phyloP scores from a whole-genome alignment of 2,329 filamentous ascomycete species.

The Fusarium verticillioides region DNA sequence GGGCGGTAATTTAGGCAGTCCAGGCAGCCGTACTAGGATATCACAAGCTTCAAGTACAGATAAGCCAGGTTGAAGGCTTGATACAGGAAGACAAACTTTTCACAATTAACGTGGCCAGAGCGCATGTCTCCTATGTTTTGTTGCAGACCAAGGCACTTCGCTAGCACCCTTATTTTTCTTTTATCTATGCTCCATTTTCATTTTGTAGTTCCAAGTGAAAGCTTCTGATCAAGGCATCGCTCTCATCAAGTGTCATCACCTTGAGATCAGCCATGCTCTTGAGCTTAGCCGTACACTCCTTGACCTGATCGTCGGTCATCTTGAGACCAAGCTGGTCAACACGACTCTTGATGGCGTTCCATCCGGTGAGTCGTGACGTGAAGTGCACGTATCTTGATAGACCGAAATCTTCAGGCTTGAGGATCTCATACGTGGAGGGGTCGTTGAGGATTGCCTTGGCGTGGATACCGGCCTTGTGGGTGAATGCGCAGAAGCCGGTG shows the following conservation, averaged over 20 bases:
- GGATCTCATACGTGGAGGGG: background rate
- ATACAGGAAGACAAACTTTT: background rate
- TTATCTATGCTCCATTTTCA: background rate
- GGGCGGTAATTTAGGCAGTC: background rate
- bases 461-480: background rate
- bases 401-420: background rate
- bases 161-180: background rate
- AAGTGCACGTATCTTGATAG: background rate
- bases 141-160: fast-evolving
- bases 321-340: background rate
- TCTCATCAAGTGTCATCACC: background rate
- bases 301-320: background rate
- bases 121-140: fast-evolving
- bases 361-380: background rate
- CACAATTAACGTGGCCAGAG: background rate
- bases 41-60: background rate
- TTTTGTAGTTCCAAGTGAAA: background rate
- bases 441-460: background rate
- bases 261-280: background rate
- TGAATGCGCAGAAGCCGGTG: background rate
- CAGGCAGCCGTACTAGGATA: background rate
- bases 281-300: background rate
- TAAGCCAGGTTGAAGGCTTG: background rate
- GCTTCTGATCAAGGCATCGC: background rate
- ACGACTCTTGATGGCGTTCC: background rate